Base-by-base conservation (phyloP, 495 filamentous ascomycete genomes). In the Annulohypoxylon bovei region DNA sequence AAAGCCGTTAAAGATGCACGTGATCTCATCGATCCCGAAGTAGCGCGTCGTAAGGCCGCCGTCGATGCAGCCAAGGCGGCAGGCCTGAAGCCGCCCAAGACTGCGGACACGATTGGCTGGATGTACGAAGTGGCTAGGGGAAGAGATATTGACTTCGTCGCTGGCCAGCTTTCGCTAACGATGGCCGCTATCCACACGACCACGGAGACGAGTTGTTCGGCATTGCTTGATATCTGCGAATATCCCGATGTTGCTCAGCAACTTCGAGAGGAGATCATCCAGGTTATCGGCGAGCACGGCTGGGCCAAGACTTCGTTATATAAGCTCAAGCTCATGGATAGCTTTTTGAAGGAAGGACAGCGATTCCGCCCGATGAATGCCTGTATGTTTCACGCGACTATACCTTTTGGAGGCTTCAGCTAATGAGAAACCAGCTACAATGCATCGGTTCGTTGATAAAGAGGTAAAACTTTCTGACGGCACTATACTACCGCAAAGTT, bases 311-410 rank as follows among this genome's bases (percentile, higher is more conserved):
- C 79, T 14, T 82, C 81, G 4, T 39, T 87, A 20, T 76, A 78
- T 22, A 86, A 86, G 69, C 70, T 88, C 60, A 83, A 81, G 70
- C 70, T 85, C 52, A 79, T 88, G 81, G 84, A 86, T 54, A 82
- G 80, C 75, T 79, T 84, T 27, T 44, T 85, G 65, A 84, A 82
- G 60, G 83, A 85, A 62, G 76, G 72, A 18, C 77, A 80, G 50
- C 58, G 83, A 23, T 16, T 81, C 14, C 75, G 76, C 3, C 81
- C 82, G 0, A 73, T 78, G 44, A 61, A 62, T 39, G 25, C 71
- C 9, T 42, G 82, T 83, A 76, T 47, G 77, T 77, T 63, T 8
- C 50, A 39, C 44, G 11, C 7, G 23, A 35, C 6, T 25, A 18
- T 4, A 50, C 8, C 20, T 32, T 40, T 47, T 9, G 22, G 12